phyloP scores from a whole-genome alignment of 2,329 filamentous ascomycete genomes.

The Didymella segeticola region DNA sequence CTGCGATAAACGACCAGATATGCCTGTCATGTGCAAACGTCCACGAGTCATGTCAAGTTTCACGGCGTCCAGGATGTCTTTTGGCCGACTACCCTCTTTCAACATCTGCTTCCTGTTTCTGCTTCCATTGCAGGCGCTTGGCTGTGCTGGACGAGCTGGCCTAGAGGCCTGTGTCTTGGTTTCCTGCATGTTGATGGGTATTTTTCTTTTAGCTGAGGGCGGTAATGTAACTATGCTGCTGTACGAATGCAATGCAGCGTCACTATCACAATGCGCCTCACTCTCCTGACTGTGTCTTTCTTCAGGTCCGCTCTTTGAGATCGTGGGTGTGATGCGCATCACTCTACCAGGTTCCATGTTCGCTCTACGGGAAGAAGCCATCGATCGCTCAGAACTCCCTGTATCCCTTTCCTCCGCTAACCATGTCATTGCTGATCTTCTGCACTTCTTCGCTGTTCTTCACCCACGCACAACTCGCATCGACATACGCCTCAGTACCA shows the following conservation, averaged over 20 bases:
- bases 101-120: constrained; percentile 40
- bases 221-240: constrained; percentile 42
- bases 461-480: constrained; percentile 56
- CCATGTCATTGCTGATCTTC: constrained; percentile 53
- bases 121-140: constrained; percentile 35
- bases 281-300: not conserved
- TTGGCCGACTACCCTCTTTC: constrained; percentile 36
- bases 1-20: constrained; percentile 25
- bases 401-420: constrained; percentile 54
- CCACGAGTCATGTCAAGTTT: constrained; percentile 44
- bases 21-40: constrained; percentile 28
- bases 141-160: constrained; percentile 28
- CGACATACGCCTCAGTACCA: constrained; percentile 50
- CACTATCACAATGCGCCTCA: constrained; percentile 23
- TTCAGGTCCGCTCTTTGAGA: not conserved
- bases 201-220: constrained; percentile 32
- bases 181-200: constrained; percentile 40
- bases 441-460: constrained; percentile 50
- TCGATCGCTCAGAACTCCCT: constrained; percentile 51
- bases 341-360: constrained; percentile 24
- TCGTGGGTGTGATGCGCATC: not conserved
- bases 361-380: too few relatives aligned
- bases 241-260: constrained; percentile 27
- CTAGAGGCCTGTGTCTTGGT: constrained; percentile 36
- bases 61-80: constrained; percentile 46